phyloP scores from a whole-genome alignment of 139 green algal species.

The Ettlia oleoabundans region DNA sequence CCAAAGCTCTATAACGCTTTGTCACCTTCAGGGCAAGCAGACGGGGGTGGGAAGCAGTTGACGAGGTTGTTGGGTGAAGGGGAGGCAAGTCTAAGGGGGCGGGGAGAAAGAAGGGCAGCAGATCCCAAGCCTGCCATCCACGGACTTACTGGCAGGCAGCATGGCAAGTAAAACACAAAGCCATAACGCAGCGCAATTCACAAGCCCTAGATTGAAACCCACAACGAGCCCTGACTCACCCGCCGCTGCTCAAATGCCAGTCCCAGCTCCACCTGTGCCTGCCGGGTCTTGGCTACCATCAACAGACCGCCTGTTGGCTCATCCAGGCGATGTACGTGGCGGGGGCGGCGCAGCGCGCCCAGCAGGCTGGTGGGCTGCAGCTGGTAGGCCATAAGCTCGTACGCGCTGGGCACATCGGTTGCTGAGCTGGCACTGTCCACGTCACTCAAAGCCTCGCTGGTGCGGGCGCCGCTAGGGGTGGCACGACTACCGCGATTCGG shows the following conservation, averaged over 20 bases:
- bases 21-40: slow-evolving; percentile 38
- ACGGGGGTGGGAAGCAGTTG: neutral
- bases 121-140: neutral
- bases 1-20: slow-evolving; percentile 67
- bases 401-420: neutral
- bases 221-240: neutral
- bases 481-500: neutral
- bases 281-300: slow-evolving; percentile 69
- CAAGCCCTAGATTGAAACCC: too few species aligned
- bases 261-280: slow-evolving; percentile 44
- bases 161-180: too few species aligned
- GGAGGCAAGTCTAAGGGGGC: too few species aligned
- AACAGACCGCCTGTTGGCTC: slow-evolving; percentile 69
- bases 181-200: too few species aligned
- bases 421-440: too few species aligned
- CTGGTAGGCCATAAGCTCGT: slow-evolving; percentile 4
- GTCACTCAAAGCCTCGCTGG: too few species aligned
- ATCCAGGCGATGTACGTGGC: slow-evolving; percentile 70
- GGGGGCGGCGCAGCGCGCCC: slow-evolving; percentile 40
- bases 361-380: neutral
- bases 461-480: too few species aligned
- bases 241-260: slow-evolving; percentile 46
- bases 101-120: neutral
- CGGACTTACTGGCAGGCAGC: neutral
- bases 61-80: neutral